Evolutionary conservation across 163 green algal genomes (phyloP), one percentile per base, ranked within the genome.

Genomic region (Chloromonas sp.): DNA sequence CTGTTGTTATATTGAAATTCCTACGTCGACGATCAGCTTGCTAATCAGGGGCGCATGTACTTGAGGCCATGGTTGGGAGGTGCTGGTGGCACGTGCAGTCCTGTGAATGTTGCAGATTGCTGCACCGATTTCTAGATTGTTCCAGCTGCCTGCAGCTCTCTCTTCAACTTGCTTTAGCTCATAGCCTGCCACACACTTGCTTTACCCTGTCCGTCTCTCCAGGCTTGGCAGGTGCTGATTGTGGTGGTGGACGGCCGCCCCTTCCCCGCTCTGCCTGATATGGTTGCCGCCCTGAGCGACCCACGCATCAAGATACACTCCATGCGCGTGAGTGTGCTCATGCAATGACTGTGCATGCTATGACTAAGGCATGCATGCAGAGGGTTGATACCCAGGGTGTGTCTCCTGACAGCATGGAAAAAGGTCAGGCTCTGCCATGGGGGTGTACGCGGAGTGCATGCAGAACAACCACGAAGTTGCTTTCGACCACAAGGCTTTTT

Each of bases 191-290:
- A 36, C 36, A 36, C 36, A 36, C 36, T 36, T 36, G 36, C 36
- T 36, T 36, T 36, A 36, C 36, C 59, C 57, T 36, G 14, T 15
- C 2, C 58, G 8, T 2, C 57, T 3, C 2, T 87, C 77, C 90
- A 96, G 92, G 77, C 66, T 8, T 96, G 93, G 93, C 86, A 93
- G 60, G 93, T 92, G 13, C 83, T 94, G 13, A 71, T 96, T 11
- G 13, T 95, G 14, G 91, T 96, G 14, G 86, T 94, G 84, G 93
- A 96, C 84, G 90, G 88, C 78, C 81, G 84, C 1, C 91, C 92
- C 0, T 95, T 96, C 86, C 61, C 82, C 1, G 88, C 93, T 70
- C 79, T 96, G 62, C 80, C 91, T 58, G 74, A 91, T 77, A 94
- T 95, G 2, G 57, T 96, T 62, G 70, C 87, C 59, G 85, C 90